These are phyloP conservation scores for Cudoniella acicularis DNA, from an alignment of 495 filamentous ascomycete species.

Conservation along the genomic window DNA sequence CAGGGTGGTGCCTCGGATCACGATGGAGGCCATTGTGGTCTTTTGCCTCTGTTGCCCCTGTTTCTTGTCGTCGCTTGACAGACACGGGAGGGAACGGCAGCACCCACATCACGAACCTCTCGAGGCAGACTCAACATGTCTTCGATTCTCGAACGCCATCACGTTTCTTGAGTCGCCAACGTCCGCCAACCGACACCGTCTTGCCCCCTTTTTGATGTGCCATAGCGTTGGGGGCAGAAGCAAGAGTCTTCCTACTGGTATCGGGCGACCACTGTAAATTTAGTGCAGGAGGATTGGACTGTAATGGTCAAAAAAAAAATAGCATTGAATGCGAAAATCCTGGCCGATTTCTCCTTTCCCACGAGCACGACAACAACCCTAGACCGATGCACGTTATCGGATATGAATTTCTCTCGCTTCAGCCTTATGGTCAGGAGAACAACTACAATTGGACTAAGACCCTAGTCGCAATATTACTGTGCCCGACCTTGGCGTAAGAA, in stretches of 20 bases:
- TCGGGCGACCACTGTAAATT: background rate
- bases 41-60: background rate
- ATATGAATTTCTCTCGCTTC: constrained; percentile 15
- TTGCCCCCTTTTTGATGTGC: background rate
- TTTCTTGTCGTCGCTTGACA: background rate
- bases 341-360: background rate
- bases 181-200: background rate
- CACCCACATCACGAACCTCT: constrained; percentile 13
- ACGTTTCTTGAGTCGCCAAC: background rate
- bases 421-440: constrained; percentile 18
- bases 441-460: background rate
- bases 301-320: background rate
- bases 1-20: background rate
- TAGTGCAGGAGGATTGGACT: background rate
- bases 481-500: constrained; percentile 20
- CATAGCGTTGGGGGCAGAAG: background rate
- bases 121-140: constrained; percentile 22
- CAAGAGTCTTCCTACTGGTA: background rate
- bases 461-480: constrained; percentile 5
- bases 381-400: constrained; percentile 16
- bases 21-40: constrained; percentile 7
- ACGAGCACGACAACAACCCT: background rate
- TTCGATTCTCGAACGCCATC: background rate
- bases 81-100: constrained; percentile 7
- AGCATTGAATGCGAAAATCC: background rate